A percentile compares a stretch with the other conserved stretches of the same genome.
These are phyloP conservation scores for Sclerotinia glacialis DNA, from an alignment of 2,329 filamentous ascomycete genomes.

Conservation along the genomic window DNA sequence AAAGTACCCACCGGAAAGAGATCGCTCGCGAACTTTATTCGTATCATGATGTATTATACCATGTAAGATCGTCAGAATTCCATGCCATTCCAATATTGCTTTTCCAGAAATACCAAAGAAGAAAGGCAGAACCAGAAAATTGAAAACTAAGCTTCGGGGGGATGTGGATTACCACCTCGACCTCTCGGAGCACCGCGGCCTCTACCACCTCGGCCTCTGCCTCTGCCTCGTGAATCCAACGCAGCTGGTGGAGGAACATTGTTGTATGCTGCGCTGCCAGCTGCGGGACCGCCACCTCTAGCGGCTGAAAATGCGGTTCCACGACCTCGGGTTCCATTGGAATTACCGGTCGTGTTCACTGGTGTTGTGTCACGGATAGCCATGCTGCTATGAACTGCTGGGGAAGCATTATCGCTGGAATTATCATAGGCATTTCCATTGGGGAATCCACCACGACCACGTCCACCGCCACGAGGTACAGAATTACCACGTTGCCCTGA, in stretches of 20 bases:
- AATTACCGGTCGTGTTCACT: constrained; percentile 26
- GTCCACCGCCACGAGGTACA: constrained; percentile 30
- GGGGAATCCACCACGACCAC: constrained; percentile 40
- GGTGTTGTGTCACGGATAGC: constrained; percentile 29
- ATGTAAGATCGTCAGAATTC: not conserved
- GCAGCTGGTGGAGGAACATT: constrained; percentile 60
- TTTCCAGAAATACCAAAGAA: constrained; percentile 7
- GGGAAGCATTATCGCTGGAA: constrained; percentile 30
- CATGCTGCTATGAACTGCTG: constrained; percentile 33
- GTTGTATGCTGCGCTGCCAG: constrained; percentile 45
- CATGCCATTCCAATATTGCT: constrained; percentile 11
- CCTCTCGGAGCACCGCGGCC: constrained; percentile 31
- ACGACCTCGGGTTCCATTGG: constrained; percentile 29
- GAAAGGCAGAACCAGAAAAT: constrained; percentile 5
- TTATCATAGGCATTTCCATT: constrained; percentile 21
- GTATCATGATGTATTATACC: not conserved
- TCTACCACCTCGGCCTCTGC: constrained; percentile 39
- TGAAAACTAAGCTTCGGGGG: constrained; percentile 18
- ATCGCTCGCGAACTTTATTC: not conserved
- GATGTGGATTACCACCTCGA: constrained; percentile 26
- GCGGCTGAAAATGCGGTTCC: constrained; percentile 28
- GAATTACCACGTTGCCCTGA: constrained; percentile 21
- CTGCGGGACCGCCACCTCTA: constrained; percentile 28
- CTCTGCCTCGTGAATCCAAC: constrained; percentile 47
- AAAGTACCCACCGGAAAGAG: not conserved